Evolutionary conservation across 129 eudicot genomes (phyloP).

Genomic region (Smallanthus sonchifolius): DNA sequence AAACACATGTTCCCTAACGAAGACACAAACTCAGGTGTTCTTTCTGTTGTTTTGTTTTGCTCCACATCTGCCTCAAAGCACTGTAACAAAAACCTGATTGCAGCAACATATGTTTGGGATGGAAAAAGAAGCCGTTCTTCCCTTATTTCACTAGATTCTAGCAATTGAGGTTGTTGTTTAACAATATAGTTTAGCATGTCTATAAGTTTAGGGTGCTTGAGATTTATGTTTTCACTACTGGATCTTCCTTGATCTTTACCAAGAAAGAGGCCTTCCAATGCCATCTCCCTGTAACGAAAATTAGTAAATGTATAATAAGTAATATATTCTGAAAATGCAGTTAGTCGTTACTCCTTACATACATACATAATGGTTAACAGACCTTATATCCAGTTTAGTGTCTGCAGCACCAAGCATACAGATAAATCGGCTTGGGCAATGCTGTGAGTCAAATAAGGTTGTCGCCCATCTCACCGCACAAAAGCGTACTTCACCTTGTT

Average conservation of each 20-base stretch:
- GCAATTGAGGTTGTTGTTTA: conserved; percentile 60
- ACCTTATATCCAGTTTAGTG: conserved; percentile 88
- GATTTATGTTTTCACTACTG: conserved; percentile 27
- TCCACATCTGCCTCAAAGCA: conserved; percentile 72
- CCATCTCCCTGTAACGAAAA: conserved; percentile 67
- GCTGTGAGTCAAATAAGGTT: conserved; percentile 73
- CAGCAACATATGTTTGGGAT: conserved; percentile 68
- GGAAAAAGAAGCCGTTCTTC: conserved; percentile 64
- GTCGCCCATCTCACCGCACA: conserved; percentile 98
- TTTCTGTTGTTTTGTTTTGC: conserved; percentile 33
- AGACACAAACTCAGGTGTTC: conserved; percentile 33
- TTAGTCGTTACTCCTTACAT: not conserved
- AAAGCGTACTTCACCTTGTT: conserved; percentile 93
- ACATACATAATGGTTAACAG: conserved; percentile 4
- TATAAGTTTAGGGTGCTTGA: conserved; percentile 59
- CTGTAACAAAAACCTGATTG: conserved; percentile 71
- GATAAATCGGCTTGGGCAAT: conserved; percentile 88
- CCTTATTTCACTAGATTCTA: conserved; percentile 50
- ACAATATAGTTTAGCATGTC: conserved; percentile 75
- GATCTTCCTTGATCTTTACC: conserved; percentile 62
- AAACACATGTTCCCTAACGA: conserved; percentile 64
- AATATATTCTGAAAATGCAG: conserved; percentile 1
- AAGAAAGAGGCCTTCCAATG: conserved; percentile 81
- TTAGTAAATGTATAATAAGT: conserved; percentile 11
- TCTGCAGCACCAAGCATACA: conserved; percentile 96